Base-by-base conservation (phyloP, 2,329 filamentous ascomycete genomes). In the Paracorniculantispora psalliotae region DNA sequence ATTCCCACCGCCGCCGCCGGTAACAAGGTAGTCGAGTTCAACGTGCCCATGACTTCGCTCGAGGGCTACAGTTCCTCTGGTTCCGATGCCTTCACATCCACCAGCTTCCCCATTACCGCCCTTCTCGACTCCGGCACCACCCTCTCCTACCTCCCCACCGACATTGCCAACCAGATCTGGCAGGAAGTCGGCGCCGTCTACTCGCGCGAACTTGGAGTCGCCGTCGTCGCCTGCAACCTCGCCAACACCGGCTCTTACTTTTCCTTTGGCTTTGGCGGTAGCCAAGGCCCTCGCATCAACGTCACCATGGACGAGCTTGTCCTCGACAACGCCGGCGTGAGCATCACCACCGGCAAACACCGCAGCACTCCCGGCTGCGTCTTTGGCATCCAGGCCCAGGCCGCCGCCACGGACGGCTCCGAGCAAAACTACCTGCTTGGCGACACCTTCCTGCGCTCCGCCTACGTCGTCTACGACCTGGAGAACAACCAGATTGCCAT, bases 41-140 rank as follows among this genome's bases (percentile, higher is more conserved):
- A 71, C 4, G 79, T 84, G 5, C 68, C 74, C 23, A 59, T 84
- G 62, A 81, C 78, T 0, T 80, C 78, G 0, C 50, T 84, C 3
- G 61, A 73, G 15, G 81, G 79, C 9, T 66, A 68, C 35, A 83
- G 81, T 54, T 68, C 77, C 2, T 79, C 74, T 28, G 83, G 83
- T 12, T 75, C 69, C 52, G 81, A 84, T 62, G 66, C 67, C 0
- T 71, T 84, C 33, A 73, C 75, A 1, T 76, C 77, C 0, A 49
- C 61, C 2, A 55, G 70, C 17, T 76, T 76, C 43, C 79, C 85
- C 0, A 69, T 83, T n/a, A 74, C 82, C 4, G 87, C 85, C 2
- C 79, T 92, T 4, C 80, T 92, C 37, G 89, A 92, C 72, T 90
- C 87, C 1, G 89, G 89, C 39, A 89, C 86, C n/a, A 89, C 86